Evolutionary conservation across 345 rosid genomes (phyloP), one percentile per base, ranked within the genome.

Genomic region (Odontarrhena argentea): DNA sequence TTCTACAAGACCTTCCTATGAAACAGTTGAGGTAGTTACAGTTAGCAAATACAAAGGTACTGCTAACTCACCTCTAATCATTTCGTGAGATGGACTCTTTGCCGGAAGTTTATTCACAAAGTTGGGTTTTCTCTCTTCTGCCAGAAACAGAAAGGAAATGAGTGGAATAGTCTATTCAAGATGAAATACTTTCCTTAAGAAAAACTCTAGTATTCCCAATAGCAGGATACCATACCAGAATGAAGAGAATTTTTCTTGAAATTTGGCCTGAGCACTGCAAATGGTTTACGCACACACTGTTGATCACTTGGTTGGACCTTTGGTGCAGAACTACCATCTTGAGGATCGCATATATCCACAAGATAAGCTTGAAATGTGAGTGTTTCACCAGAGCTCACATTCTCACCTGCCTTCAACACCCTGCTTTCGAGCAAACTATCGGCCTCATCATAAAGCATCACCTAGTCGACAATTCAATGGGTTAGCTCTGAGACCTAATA

Each of bases 371-470:
- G 77, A 58, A 91, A 88, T 9, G 87, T 64, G 79, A 91, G 73
- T 2, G 87, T 62, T 67, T 85, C 85, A 8, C 83, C 84, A 3
- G 85, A 69, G 38, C 70, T 48, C 41, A 91, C 85, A 43, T 69
- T 73, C 74, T 90, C 92, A 1, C 74, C 88, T 3, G 73, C 78
- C 73, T 81, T 84, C 70, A 88, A 56, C 50, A 88, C 79, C 78
- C 80, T 91, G 71, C 89, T 83, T 62, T 85, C 99, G 51, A 91
- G 74, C 47, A 87, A 74, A 79, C 81, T 87, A 37, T 85, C 84
- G 14, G 81, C 77, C 3, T 83, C 95, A 50, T 94, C 97, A 46
- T 82, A 87, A 41, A 91, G 80, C 85, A 70, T 80, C 45, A 83
- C 76, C 97, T 90, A 74, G n/a, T 14, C n/a, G 49, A 15, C 55